phyloP scores from a whole-genome alignment of 805 yeast species.

The Torulaspora quercuum region DNA sequence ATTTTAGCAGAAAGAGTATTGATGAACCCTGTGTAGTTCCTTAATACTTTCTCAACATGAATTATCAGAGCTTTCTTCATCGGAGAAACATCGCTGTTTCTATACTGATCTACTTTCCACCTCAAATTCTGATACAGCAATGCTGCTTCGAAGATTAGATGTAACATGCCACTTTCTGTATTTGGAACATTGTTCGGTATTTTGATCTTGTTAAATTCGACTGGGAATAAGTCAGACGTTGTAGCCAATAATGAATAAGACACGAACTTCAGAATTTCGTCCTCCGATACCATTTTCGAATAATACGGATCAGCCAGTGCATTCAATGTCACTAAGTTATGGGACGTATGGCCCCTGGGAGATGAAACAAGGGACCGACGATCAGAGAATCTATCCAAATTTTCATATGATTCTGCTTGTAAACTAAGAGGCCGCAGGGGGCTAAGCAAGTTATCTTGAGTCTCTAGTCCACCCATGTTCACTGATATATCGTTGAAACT shows the following conservation, averaged over 20 bases:
- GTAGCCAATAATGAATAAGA: slow-evolving; percentile 59
- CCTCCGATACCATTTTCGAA: slow-evolving; percentile 37
- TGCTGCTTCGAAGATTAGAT: slow-evolving; percentile 65
- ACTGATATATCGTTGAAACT: slow-evolving; percentile 4
- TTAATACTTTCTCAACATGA: slow-evolving; percentile 43
- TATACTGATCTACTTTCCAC: slow-evolving; percentile 29
- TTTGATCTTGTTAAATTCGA: slow-evolving; percentile 35
- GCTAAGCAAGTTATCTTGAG: slow-evolving; percentile 18
- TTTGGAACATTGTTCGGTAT: slow-evolving; percentile 55
- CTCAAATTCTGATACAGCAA: slow-evolving; percentile 54
- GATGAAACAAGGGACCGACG: slow-evolving; percentile 38
- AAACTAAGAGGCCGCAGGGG: slow-evolving; percentile 24
- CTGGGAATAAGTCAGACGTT: slow-evolving; percentile 54
- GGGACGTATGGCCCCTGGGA: slow-evolving; percentile 14
- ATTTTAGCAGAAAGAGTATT: slow-evolving; percentile 41
- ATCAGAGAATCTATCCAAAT: slow-evolving; percentile 39
- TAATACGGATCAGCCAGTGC: slow-evolving; percentile 33
- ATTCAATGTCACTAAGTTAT: slow-evolving; percentile 19
- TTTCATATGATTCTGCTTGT: slow-evolving; percentile 42
- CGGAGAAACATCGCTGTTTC: slow-evolving; percentile 42
- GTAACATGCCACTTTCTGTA: slow-evolving; percentile 54
- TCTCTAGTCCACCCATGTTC: slow-evolving; percentile 12
- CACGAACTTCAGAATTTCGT: slow-evolving; percentile 45
- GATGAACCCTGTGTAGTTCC: slow-evolving; percentile 42
- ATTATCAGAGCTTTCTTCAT: slow-evolving; percentile 60